Evolutionary conservation across 2,329 filamentous ascomycete genomes (phyloP), one percentile per base, ranked within the genome.

Genomic region (Coniochaeta hoffmannii): DNA sequence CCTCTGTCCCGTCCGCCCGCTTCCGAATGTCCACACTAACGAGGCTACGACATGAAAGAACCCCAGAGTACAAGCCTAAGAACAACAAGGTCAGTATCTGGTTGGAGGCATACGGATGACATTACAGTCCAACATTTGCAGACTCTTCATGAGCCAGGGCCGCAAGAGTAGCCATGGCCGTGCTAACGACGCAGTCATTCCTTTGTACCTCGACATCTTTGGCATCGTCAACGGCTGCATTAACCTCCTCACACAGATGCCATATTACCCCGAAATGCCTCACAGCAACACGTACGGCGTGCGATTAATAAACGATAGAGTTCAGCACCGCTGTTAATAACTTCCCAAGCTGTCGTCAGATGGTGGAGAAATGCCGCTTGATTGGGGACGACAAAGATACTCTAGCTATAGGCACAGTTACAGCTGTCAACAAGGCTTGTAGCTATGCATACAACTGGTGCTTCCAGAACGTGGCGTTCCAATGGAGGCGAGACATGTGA

Each of bases 181-280:
- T 8, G 66, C 63, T 1, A 54, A 74, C 4, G 65, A 68, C 15
- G 73, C 72, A 15, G 53, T 53, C 19, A 50, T 57, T 6, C 58
- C 55, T 0, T 72, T 81, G 53, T 71, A 74, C 26, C 68, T 83
- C n/a, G 71, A 79, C 11, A 76, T 79, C 0, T 69, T 85, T 9
- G 76, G 78, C 14, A 74, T 85, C 58, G 77, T 81, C 66, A 83
- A 83, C 62, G 79, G 78, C 26, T 81, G 77, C 69, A 74, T 80
- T 56, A 80, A 84, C 59, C 66, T 72, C 9, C 64, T 65, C 14
- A 59, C 68, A 2, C 74, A 77, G 58, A 72, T 74, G 54, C 71
- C 74, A 7, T 64, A 68, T 3, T 75, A 76, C 58, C 67, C 75
- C 7, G 69, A 72, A 17, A 77, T 73, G 55, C 70, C 72, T 9